Conservation (phyloP, 202 grass and related monocot species). For the Setaria viridis region DNA sequence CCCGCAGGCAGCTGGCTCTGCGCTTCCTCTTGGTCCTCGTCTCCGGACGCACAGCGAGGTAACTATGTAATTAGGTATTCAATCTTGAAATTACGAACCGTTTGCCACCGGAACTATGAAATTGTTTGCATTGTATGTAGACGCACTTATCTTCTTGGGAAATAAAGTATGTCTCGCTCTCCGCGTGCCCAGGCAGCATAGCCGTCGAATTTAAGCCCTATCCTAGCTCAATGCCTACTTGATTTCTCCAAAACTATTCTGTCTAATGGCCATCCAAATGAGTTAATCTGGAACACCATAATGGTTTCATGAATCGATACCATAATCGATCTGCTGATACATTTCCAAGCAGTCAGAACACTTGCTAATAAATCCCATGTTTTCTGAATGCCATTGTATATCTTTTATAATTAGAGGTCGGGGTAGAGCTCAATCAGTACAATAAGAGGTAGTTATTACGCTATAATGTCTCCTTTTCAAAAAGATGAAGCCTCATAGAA, state of each 20-base stretch:
- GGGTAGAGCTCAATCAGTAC: background rate
- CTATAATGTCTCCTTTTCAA: background rate
- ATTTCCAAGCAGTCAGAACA: constrained; percentile 60
- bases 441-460: background rate
- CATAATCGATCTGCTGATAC: background rate
- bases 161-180: background rate
- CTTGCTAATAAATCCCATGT: constrained; percentile 53
- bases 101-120: background rate
- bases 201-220: background rate
- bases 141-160: background rate
- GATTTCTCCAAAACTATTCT: background rate
- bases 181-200: background rate
- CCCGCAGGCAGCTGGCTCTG: background rate
- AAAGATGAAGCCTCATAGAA: background rate
- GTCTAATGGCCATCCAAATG: background rate
- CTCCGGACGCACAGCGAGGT: background rate
- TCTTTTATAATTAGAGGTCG: background rate
- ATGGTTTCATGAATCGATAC: background rate
- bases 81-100: background rate
- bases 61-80: background rate
- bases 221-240: background rate
- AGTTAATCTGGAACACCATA: background rate
- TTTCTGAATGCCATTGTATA: constrained; percentile 32
- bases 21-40: background rate
- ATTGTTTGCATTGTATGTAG: background rate